Percentiles rank a stretch among this genome's conserved stretches.
phyloP scores from a whole-genome alignment of 1,139 yeast species.

The Groenewaldozyma sp. region DNA sequence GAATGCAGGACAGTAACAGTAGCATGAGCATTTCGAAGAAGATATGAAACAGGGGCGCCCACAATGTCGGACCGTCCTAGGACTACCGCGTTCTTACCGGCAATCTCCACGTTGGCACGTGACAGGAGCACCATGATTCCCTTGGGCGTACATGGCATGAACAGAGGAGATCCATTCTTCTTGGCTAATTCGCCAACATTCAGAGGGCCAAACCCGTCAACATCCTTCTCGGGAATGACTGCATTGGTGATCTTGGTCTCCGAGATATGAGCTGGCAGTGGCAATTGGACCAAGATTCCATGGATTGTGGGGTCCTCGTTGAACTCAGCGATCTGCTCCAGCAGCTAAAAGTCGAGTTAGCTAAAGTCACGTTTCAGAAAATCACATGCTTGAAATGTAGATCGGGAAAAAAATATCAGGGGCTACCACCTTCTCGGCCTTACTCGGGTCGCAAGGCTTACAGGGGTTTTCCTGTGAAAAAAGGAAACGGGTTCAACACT shows the following conservation, averaged over 20 bases:
- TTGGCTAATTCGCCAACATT: slow-evolving; percentile 91
- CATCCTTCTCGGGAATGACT: slow-evolving; percentile 75
- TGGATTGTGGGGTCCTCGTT: slow-evolving; percentile 66
- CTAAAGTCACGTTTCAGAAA: background rate
- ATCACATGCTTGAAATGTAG: background rate
- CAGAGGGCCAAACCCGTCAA: slow-evolving; percentile 88
- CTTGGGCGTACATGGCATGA: slow-evolving; percentile 93
- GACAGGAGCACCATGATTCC: slow-evolving; percentile 78
- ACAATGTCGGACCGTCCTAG: slow-evolving; percentile 95
- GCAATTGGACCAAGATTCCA: slow-evolving; percentile 87
- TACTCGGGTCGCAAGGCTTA: background rate
- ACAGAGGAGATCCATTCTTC: slow-evolving; percentile 76
- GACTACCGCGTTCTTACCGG: slow-evolving; percentile 86
- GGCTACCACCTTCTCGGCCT: background rate
- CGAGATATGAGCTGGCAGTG: slow-evolving; percentile 73
- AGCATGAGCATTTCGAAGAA: slow-evolving; percentile 70
- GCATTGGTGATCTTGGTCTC: slow-evolving; percentile 72
- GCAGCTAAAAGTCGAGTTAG: slow-evolving; percentile 34
- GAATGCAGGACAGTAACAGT: slow-evolving; percentile 86
- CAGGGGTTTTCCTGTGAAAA: no score
- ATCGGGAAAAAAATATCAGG: background rate
- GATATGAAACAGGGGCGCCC: slow-evolving; percentile 84
- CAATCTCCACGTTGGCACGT: slow-evolving; percentile 49
- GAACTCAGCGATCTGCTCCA: slow-evolving; percentile 49
- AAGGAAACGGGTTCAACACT: no score